phyloP scores from a whole-genome alignment of 371 early-diverging fungal species.

The Syncephalis fuscata region DNA sequence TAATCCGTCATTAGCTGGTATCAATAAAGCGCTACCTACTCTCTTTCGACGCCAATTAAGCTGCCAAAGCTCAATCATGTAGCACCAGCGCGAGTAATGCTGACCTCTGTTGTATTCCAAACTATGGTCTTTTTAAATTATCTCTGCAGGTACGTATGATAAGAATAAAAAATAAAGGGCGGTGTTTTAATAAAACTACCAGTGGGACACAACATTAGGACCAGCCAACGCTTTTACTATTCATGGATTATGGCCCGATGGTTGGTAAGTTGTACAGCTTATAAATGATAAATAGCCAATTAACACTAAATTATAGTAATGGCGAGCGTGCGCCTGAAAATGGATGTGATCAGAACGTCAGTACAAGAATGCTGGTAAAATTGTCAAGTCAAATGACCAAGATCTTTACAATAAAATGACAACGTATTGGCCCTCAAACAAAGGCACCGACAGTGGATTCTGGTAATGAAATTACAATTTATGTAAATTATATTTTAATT shows the following conservation, averaged over 20 bases:
- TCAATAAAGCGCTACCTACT: too few species aligned
- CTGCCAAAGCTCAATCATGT: too few species aligned
- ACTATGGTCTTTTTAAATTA: conserved; percentile 42
- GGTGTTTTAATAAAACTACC: too few species aligned
- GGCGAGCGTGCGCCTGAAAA: conserved; percentile 33
- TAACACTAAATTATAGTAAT: conserved; percentile 6
- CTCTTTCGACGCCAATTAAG: too few species aligned
- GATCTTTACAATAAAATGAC: conserved; percentile 30
- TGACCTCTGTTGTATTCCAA: conserved; percentile 48
- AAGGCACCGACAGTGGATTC: conserved; percentile 23
- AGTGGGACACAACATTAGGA: conserved; percentile 29
- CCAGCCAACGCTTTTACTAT: conserved; percentile 35
- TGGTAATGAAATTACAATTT: conserved; percentile 5
- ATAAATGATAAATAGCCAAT: too few species aligned
- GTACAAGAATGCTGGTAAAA: conserved; percentile 7
- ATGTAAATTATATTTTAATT: not conserved
- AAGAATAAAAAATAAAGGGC: too few species aligned
- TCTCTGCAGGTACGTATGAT: conserved; percentile 13
- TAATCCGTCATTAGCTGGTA: too few species aligned
- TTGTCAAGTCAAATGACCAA: conserved; percentile 1
- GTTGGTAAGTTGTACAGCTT: conserved; percentile 20
- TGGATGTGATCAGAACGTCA: conserved; percentile 52
- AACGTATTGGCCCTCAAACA: conserved; percentile 58
- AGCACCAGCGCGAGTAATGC: conserved; percentile 4
- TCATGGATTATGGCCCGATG: conserved; percentile 73